Conservation (phyloP, 169 alveolate species). For the Neospora caninum region DNA sequence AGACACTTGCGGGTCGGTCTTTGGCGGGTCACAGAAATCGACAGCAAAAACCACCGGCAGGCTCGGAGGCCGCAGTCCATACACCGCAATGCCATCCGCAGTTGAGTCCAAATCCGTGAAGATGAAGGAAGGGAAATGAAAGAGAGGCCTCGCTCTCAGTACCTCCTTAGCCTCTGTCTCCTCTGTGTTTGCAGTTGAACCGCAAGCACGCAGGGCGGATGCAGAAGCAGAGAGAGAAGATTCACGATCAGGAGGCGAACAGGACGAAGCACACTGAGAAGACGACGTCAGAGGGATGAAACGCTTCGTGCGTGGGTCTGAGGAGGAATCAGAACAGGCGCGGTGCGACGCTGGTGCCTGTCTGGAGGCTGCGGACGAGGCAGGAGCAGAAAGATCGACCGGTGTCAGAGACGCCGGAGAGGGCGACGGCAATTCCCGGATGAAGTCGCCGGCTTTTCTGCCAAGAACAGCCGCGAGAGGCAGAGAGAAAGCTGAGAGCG, state of each 20-base stretch:
- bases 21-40: background rate
- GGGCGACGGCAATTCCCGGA: background rate
- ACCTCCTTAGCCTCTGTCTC: no score
- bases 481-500: background rate
- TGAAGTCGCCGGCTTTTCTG: background rate
- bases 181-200: no score
- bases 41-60: background rate
- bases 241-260: no score
- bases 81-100: background rate
- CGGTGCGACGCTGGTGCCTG: no score
- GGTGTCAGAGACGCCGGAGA: background rate
- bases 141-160: background rate
- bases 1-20: no score
- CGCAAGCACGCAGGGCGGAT: no score
- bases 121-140: background rate
- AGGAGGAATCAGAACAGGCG: no score
- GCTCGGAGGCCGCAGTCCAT: conserved; percentile 19
- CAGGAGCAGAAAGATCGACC: background rate
- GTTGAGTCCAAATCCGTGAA: background rate
- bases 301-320: no score
- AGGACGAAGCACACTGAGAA: background rate
- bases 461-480: background rate
- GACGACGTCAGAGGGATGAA: no score
- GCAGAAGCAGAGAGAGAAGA: no score
- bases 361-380: no score